Conservation (phyloP, 1,139 yeast species). For the Debaryomyces sp. region DNA sequence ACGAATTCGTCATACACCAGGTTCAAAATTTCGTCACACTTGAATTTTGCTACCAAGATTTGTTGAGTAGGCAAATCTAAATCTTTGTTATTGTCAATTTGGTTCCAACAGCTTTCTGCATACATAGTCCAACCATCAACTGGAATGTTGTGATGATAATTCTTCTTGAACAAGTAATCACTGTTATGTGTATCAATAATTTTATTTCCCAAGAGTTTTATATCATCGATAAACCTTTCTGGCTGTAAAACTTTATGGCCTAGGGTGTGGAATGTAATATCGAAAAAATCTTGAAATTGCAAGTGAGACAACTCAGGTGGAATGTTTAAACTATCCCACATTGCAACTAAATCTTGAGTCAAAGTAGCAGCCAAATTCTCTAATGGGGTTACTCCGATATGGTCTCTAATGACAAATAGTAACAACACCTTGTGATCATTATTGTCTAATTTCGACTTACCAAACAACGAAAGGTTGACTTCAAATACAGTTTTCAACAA, state of each 20-base stretch:
- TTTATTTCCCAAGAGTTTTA: conserved; percentile 64
- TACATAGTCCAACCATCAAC: conserved; percentile 96
- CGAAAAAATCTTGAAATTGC: conserved; percentile 75
- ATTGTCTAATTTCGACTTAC: conserved; percentile 36
- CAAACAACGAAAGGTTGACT: conserved; percentile 85
- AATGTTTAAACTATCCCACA: conserved; percentile 79
- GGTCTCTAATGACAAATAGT: conserved; percentile 90
- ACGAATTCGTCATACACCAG: conserved; percentile 53
- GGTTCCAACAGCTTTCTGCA: conserved; percentile 91
- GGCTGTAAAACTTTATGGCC: conserved; percentile 85
- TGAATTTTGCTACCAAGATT: conserved; percentile 87
- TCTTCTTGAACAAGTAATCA: conserved; percentile 60
- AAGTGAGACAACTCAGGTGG: conserved; percentile 63
- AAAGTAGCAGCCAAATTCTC: conserved; percentile 70
- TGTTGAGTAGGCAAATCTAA: conserved; percentile 97
- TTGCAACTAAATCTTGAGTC: conserved; percentile 65
- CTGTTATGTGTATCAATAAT: conserved; percentile 40
- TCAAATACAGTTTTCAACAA: conserved; percentile 93
- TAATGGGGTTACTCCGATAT: conserved; percentile 84
- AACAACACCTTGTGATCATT: conserved; percentile 67
- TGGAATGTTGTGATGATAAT: conserved; percentile 85
- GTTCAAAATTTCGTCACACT: conserved; percentile 85
- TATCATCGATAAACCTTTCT: conserved; percentile 67
- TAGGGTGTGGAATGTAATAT: conserved; percentile 76
- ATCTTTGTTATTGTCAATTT: conserved; percentile 89